Base-by-base conservation (phyloP, 2,329 filamentous ascomycete species). In the Botryotinia convoluta region DNA sequence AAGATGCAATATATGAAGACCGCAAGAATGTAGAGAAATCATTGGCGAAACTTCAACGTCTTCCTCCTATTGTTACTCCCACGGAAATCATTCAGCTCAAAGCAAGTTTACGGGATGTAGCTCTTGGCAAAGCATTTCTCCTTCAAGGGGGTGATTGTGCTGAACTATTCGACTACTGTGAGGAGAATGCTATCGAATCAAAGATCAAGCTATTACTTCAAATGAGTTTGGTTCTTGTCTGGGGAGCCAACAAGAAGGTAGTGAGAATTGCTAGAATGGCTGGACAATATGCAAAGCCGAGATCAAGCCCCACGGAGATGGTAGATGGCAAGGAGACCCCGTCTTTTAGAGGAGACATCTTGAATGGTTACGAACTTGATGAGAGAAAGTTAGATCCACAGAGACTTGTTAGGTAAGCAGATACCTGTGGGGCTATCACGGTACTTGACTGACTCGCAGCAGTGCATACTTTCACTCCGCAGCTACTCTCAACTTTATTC, bases 71-170 rank as follows among this genome's bases (percentile, higher is more conserved):
- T 67, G 93, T 96, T 44, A 93, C 93, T 73, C 91, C 93, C 6
- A 87, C 87, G 67, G 93, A 96, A 83, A 97, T 99, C 80, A 86
- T 89, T 78, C 91, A 89, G 76, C 87, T 99, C 71, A 94, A 94
- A 81, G 86, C 89, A 70, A 91, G 89, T 79, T 87, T 99, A 35
- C 89, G 90, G 74, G 93, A 97, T 84, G 96, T 97, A 9, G 96
- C 96, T 8, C 85, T 92, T 51, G 96, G 96, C 48, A 94, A 95
- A 77, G 93, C 95, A 20, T 98, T 99, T 82, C 87, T 99, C 16
- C 89, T 99, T 6, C 96, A 99, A 84, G 96, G 96, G 74, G 96
- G 95, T 75, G 96, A 99, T 84, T 99, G 96, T 81, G 96, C 96
- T 26, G 96, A 99, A 85, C 88, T 98, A 16, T 99, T 99, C 80